Evolutionary conservation across 2,329 filamentous ascomycete species (phyloP).

Genomic region (Paracoccidioides brasiliensis): DNA sequence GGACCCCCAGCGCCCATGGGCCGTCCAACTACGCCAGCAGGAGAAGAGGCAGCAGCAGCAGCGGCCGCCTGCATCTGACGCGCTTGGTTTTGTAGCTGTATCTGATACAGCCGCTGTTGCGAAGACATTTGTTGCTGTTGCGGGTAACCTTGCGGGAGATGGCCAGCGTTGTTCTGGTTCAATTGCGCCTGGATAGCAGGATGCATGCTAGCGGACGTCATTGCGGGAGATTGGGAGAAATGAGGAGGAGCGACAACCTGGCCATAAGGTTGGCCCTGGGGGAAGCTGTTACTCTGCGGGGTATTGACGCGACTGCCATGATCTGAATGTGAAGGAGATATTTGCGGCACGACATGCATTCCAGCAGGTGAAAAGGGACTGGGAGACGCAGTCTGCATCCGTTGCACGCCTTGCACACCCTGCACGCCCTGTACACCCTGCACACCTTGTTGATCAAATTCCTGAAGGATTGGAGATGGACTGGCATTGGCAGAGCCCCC

Average conservation of each 20-base stretch:
- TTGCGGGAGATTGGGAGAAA: constrained; percentile 27
- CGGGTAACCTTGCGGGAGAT: constrained; percentile 39
- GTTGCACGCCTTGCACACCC: constrained; percentile 63
- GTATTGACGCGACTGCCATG: constrained; percentile 53
- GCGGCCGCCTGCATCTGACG: constrained; percentile 43
- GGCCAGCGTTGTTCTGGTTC: constrained; percentile 16
- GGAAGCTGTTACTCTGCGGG: constrained; percentile 59
- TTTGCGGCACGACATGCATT: constrained; percentile 57
- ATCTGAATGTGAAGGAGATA: constrained; percentile 65
- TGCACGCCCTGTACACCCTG: constrained; percentile 73
- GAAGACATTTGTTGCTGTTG: constrained; percentile 46
- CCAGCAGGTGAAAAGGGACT: constrained; percentile 74
- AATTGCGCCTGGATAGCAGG: constrained; percentile 37
- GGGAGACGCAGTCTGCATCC: constrained; percentile 83
- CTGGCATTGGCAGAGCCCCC: constrained; percentile 72
- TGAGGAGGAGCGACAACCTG: constrained; percentile 31
- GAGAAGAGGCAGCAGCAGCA: constrained; percentile 26
- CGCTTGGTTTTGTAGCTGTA: constrained; percentile 67
- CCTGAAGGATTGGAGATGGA: constrained; percentile 84
- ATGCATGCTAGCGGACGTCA: constrained; percentile 29
- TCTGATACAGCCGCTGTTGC: constrained; percentile 60
- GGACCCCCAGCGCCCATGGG: constrained; percentile 17
- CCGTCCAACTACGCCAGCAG: constrained; percentile 22
- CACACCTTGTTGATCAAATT: constrained; percentile 50
- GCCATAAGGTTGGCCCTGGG: constrained; percentile 37